A percentile compares a stretch with the other conserved stretches of the same genome.
These are phyloP conservation scores for Nectriaceae sp. DNA, from an alignment of 2,329 filamentous ascomycete genomes.

Conservation along the genomic window DNA sequence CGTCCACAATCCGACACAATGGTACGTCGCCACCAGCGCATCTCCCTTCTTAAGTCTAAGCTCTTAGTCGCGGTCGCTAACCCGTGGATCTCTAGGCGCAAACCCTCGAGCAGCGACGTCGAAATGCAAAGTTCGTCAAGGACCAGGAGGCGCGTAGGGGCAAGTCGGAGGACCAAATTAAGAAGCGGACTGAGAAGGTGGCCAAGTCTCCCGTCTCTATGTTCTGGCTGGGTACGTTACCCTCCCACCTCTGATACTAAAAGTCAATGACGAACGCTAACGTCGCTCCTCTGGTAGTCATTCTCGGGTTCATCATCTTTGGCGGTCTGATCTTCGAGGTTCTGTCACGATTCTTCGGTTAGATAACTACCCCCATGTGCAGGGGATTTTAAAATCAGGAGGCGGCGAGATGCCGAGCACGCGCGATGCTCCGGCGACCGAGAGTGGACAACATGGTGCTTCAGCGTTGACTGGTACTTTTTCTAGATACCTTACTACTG, in stretches of 20 bases:
- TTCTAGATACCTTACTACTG: conserved; percentile 23
- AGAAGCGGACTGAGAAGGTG: conserved; percentile 55
- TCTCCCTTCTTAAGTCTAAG: not conserved
- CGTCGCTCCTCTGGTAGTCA: conserved; percentile 34
- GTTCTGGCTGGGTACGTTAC: conserved; percentile 62
- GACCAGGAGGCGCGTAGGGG: conserved; percentile 73
- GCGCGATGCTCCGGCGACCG: not conserved
- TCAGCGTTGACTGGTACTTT: conserved; percentile 16
- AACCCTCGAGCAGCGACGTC: conserved; percentile 80
- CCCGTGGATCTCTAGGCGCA: conserved; percentile 60
- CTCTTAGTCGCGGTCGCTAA: not conserved
- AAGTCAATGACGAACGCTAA: conserved; percentile 3
- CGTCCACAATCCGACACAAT: conserved; percentile 2
- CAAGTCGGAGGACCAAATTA: conserved; percentile 66
- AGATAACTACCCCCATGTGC: conserved; percentile 6
- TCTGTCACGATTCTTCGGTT: conserved; percentile 54
- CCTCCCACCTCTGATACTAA: not conserved
- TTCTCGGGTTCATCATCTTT: conserved; percentile 63
- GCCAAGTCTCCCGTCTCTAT: conserved; percentile 63
- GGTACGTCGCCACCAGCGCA: conserved; percentile 2
- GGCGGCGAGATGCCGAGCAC: not conserved
- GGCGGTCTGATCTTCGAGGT: conserved; percentile 62
- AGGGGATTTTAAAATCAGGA: too few relatives aligned
- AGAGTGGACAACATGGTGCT: conserved; percentile 17
- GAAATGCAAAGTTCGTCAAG: conserved; percentile 78